Conservation (phyloP, 2,329 filamentous ascomycete genomes). For the Paecilomyces niveus region DNA sequence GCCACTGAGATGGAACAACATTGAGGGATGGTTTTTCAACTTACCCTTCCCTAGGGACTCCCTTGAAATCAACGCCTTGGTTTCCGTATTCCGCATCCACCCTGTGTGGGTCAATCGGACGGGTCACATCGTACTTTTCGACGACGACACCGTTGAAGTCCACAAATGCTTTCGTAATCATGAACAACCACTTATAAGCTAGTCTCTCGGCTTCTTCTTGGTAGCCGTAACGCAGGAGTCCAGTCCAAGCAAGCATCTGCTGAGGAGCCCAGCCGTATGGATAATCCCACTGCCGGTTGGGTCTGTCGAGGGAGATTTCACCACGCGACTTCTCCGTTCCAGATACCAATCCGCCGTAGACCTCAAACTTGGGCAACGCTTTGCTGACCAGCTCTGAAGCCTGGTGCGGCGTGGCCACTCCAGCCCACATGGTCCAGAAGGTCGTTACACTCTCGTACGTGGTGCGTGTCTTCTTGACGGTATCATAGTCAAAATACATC, state of each 20-base stretch:
- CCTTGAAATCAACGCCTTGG: constrained; percentile 91
- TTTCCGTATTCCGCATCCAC: constrained; percentile 98
- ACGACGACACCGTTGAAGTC: constrained; percentile 98
- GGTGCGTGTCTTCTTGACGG: constrained; percentile 69
- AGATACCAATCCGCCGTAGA: constrained; percentile 76
- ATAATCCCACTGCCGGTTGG: constrained; percentile 97
- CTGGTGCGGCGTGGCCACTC: constrained; percentile 75
- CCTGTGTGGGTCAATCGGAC: constrained; percentile 80
- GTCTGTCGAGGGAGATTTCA: constrained; percentile 67
- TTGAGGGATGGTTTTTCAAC: constrained; percentile 30
- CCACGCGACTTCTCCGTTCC: constrained; percentile 88
- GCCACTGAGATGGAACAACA: constrained; percentile 3
- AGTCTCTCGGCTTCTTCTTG: constrained; percentile 81
- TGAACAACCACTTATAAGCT: constrained; percentile 94
- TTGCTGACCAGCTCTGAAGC: constrained; percentile 74
- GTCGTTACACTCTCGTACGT: constrained; percentile 88
- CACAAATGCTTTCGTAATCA: constrained; percentile 97
- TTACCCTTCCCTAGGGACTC: constrained; percentile 91
- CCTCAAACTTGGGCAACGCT: constrained; percentile 82
- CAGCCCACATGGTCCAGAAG: constrained; percentile 97
- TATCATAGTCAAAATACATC: constrained; percentile 98
- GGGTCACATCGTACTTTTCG: constrained; percentile 96
- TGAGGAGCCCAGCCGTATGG: constrained; percentile 98
- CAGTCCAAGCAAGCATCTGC: constrained; percentile 96
- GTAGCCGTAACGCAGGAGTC: constrained; percentile 84